Conservation (phyloP, 768 basidiomycete species). For the Tephrocybe rancida region DNA sequence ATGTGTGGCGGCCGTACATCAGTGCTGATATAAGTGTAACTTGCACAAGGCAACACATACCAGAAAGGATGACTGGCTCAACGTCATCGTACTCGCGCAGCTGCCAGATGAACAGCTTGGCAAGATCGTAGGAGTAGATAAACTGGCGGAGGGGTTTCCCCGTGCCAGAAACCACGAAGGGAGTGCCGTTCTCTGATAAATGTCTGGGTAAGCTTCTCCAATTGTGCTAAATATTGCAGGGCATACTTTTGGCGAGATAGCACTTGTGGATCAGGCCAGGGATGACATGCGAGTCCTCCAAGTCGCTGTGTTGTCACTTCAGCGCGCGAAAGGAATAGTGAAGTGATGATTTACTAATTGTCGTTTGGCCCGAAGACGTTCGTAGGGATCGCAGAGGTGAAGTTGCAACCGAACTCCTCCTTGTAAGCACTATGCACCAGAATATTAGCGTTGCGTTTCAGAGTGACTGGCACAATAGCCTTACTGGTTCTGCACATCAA, state of each 20-base stretch:
- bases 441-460: not conserved
- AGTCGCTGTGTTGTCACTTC: constrained; percentile 55
- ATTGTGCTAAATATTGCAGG: not conserved
- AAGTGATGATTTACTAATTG: constrained; percentile 67
- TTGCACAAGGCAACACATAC: constrained; percentile 36
- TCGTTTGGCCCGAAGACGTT: constrained; percentile 96
- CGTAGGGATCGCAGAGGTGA: constrained; percentile 96
- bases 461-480: constrained; percentile 21
- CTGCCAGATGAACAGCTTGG: constrained; percentile 94
- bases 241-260: constrained; percentile 82
- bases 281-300: constrained; percentile 92
- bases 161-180: constrained; percentile 86
- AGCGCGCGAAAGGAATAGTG: not conserved
- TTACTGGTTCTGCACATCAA: constrained; percentile 94
- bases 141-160: constrained; percentile 96
- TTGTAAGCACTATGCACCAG: constrained; percentile 83
- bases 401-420: constrained; percentile 92
- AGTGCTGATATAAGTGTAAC: not conserved
- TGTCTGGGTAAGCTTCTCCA: not conserved
- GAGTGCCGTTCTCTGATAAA: constrained; percentile 69
- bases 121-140: constrained; percentile 95
- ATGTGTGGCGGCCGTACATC: not conserved
- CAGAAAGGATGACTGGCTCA: constrained; percentile 91
- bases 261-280: constrained; percentile 94
- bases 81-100: constrained; percentile 89